Conservation (phyloP, 1,284 basidiomycete genomes). For the Ceratobasidium sp. region DNA sequence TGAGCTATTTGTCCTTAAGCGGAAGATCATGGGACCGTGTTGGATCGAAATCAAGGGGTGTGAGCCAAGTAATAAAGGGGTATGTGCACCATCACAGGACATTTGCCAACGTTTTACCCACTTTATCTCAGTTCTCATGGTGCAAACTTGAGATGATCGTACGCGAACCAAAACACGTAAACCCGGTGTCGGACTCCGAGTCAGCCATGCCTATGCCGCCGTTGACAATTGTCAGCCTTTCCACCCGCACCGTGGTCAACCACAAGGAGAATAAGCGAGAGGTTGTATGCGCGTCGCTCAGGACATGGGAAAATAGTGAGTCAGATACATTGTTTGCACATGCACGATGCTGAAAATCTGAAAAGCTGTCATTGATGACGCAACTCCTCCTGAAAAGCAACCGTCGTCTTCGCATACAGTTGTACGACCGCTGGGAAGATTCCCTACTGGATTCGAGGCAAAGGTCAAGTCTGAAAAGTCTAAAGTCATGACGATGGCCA, state of each 20-base stretch:
- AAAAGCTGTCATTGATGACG: constrained; percentile 86
- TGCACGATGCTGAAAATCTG: not conserved
- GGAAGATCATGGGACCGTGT: constrained; percentile 99
- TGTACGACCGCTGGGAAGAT: constrained; percentile 91
- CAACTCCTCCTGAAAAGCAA: constrained; percentile 86
- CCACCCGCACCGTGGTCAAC: constrained; percentile 92
- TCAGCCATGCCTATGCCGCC: constrained; percentile 75
- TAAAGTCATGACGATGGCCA: constrained; percentile 78
- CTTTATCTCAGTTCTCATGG: constrained; percentile 79
- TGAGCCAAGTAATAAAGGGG: constrained; percentile 77
- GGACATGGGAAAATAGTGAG: constrained; percentile 90
- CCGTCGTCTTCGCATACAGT: constrained; percentile 88
- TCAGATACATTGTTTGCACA: constrained; percentile 43
- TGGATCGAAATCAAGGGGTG: constrained; percentile 90
- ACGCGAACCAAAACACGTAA: constrained; percentile 87
- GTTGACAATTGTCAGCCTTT: constrained; percentile 90
- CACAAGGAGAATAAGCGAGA: constrained; percentile 94
- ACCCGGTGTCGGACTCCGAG: constrained; percentile 82
- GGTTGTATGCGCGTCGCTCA: constrained; percentile 84
- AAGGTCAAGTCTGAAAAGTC: constrained; percentile 72
- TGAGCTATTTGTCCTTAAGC: constrained; percentile 93
- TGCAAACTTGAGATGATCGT: constrained; percentile 94
- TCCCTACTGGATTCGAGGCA: constrained; percentile 86
- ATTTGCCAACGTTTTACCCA: not conserved
- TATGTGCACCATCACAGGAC: constrained; percentile 57